Evolutionary conservation across 2,329 filamentous ascomycete species (phyloP).

Genomic region (Stagonosporopsis vannaccii): DNA sequence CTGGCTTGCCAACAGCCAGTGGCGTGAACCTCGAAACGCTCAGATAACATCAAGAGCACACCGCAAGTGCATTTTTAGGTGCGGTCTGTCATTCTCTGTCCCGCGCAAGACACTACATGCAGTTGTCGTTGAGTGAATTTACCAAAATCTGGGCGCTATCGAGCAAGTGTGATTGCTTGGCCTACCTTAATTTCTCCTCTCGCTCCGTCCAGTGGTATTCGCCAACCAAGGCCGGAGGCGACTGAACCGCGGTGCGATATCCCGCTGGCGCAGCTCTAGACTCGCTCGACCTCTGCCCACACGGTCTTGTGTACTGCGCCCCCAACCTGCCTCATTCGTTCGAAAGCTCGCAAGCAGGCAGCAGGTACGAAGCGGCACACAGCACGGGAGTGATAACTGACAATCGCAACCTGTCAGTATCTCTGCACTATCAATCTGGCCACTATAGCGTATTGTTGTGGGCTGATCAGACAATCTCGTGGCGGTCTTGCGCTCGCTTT

Average conservation of each 20-base stretch:
- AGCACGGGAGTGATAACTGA: neutral
- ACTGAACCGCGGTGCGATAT: constrained; percentile 19
- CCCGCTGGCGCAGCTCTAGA: constrained; percentile 27
- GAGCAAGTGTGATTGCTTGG: constrained; percentile 40
- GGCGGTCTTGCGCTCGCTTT: constrained; percentile 19
- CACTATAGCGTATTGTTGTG: constrained; percentile 9
- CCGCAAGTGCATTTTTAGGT: neutral
- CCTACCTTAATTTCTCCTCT: constrained; percentile 41
- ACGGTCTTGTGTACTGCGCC: constrained; percentile 7
- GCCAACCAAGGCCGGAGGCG: constrained; percentile 1
- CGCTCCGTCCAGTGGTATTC: constrained; percentile 13
- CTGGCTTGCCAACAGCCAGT: neutral
- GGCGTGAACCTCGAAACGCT: neutral
- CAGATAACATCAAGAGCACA: neutral
- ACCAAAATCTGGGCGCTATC: constrained; percentile 31
- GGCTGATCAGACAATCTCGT: constrained; percentile 21
- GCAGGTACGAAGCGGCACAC: neutral
- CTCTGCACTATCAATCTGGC: neutral
- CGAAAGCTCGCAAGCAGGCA: neutral
- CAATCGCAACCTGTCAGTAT: neutral
- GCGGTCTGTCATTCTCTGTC: neutral
- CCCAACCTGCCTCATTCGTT: constrained; percentile 4
- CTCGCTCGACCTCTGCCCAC: neutral
- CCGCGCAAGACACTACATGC: neutral
- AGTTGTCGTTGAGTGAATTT: neutral